Conservation (phyloP, 768 basidiomycete genomes). For the Lyophyllum atratum region DNA sequence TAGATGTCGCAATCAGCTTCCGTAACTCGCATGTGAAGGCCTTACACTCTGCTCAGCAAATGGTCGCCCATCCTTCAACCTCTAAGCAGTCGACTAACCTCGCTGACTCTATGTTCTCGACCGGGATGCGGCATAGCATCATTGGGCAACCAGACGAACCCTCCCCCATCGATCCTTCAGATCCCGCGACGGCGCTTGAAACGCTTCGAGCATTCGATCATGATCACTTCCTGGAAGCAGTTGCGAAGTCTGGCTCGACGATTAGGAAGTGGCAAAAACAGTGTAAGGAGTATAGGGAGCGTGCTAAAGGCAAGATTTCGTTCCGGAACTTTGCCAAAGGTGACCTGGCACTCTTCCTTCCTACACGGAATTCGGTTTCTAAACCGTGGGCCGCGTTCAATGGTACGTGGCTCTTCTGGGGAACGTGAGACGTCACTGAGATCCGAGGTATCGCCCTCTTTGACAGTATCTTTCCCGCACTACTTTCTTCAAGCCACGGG, state of each 20-base stretch:
- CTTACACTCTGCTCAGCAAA: conserved; percentile 58
- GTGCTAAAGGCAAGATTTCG: conserved; percentile 95
- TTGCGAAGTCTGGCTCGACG: conserved; percentile 79
- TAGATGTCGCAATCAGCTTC: conserved; percentile 80
- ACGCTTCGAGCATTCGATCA: conserved; percentile 76
- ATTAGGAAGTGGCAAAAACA: conserved; percentile 98
- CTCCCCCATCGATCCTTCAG: conserved; percentile 76
- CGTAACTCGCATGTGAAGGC: conserved; percentile 78
- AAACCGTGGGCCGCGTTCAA: conserved; percentile 99
- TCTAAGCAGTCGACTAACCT: conserved; percentile 47
- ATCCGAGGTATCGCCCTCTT: conserved; percentile 38
- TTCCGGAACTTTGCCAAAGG: conserved; percentile 95
- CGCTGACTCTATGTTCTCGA: conserved; percentile 51
- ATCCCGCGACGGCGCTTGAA: conserved; percentile 71
- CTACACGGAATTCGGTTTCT: conserved; percentile 90
- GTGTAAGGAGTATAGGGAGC: conserved; percentile 92
- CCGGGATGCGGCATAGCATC: conserved; percentile 55
- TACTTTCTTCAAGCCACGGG: conserved; percentile 93
- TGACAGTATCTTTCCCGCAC: conserved; percentile 90
- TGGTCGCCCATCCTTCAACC: conserved; percentile 53
- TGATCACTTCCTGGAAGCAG: conserved; percentile 81
- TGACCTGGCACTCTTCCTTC: conserved; percentile 93
- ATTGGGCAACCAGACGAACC: conserved; percentile 61
- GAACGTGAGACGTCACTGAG: conserved; percentile 11
- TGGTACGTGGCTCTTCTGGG: conserved; percentile 48